Percentiles rank a stretch among this genome's conserved stretches.
Evolutionary conservation across 805 yeast species (phyloP).

Genomic region (Teunomyces barrocoloradensis): DNA sequence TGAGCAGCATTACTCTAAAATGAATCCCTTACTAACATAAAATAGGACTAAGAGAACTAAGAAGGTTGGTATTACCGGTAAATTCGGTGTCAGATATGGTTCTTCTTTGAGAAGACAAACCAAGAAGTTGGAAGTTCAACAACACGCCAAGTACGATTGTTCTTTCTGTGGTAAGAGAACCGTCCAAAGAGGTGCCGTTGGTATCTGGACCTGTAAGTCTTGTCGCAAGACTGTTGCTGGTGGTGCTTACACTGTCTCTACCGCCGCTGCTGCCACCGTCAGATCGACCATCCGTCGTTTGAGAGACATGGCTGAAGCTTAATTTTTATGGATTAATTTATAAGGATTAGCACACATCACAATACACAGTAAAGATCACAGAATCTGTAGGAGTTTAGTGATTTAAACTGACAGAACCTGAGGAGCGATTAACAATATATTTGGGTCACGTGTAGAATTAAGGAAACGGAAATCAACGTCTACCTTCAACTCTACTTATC

Average conservation of each 20-base stretch:
- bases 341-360: conserved; percentile 11
- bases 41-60: conserved; percentile 99
- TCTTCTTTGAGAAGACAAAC: conserved; percentile 99
- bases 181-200: conserved; percentile 96
- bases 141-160: conserved; percentile 98
- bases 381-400: not conserved
- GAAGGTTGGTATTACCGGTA: conserved; percentile 99
- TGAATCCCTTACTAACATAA: conserved; percentile 37
- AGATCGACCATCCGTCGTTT: conserved; percentile 99
- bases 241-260: conserved; percentile 99
- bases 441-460: not conserved
- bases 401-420: too few species aligned
- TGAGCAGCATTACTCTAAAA: not conserved
- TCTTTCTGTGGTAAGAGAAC: conserved; percentile 99
- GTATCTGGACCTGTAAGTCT: conserved; percentile 97
- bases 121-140: conserved; percentile 98
- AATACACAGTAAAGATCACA: conserved; percentile 5
- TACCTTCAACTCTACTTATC: not conserved
- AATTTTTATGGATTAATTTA: conserved; percentile 37
- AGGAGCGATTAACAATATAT: too few species aligned
- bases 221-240: conserved; percentile 98
- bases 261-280: conserved; percentile 99
- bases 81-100: conserved; percentile 99
- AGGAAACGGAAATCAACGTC: too few species aligned
- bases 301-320: conserved; percentile 99